Percentiles rank a stretch among this genome's conserved stretches.
phyloP scores from a whole-genome alignment of 2,329 filamentous ascomycete species.

The Fulvia fulva region DNA sequence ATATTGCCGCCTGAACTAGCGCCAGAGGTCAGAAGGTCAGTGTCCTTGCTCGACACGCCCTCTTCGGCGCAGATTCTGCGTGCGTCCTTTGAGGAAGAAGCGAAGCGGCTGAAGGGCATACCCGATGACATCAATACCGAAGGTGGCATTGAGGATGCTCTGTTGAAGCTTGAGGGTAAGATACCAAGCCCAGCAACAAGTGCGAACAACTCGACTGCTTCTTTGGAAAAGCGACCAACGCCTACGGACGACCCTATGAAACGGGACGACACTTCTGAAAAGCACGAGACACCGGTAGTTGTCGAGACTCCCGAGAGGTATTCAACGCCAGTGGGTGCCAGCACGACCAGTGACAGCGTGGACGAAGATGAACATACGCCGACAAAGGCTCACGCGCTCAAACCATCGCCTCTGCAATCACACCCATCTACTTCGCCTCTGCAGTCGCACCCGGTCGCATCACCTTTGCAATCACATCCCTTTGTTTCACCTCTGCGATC shows the following conservation, averaged over 20 bases:
- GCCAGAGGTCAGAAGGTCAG: conserved; percentile 22
- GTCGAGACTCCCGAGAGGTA: background rate
- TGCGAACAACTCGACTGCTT: background rate
- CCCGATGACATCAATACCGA: conserved; percentile 66
- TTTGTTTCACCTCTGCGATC: background rate
- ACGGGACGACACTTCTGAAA: background rate
- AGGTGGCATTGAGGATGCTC: conserved; percentile 83
- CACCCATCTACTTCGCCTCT: conserved; percentile 1
- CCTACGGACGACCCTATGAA: background rate
- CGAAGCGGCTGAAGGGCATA: conserved; percentile 79
- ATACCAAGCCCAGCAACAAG: conserved; percentile 18
- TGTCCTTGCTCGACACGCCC: conserved; percentile 48
- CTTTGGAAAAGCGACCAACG: background rate
- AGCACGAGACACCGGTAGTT: background rate
- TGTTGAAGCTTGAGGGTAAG: conserved; percentile 85
- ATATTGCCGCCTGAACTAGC: background rate
- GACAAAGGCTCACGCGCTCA: background rate
- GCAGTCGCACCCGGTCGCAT: background rate
- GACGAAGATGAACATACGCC: background rate
- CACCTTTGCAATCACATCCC: background rate
- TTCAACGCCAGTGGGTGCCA: background rate
- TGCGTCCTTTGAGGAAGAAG: conserved; percentile 81
- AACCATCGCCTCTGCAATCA: background rate
- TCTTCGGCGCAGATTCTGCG: conserved; percentile 54
- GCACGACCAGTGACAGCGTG: background rate